Evolutionary conservation across 2,329 filamentous ascomycete species (phyloP).

Genomic region (Cordyceps cateniannulata): DNA sequence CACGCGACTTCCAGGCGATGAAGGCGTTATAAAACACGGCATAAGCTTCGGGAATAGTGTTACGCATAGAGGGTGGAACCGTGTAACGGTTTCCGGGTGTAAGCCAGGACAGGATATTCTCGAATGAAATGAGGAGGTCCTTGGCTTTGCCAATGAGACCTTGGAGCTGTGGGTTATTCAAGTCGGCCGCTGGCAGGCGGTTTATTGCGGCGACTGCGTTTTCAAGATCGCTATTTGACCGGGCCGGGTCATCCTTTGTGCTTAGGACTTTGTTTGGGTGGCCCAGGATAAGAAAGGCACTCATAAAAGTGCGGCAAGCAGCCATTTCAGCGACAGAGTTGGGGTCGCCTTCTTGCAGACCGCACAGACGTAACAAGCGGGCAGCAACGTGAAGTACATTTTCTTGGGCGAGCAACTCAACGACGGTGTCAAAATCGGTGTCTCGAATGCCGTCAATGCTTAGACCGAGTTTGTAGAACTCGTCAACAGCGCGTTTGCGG

Average conservation of each 20-base stretch:
- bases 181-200: slow-evolving; percentile 34
- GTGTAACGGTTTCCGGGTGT: slow-evolving; percentile 61
- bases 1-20: slow-evolving; percentile 76
- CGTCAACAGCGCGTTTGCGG: slow-evolving; percentile 54
- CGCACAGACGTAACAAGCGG: slow-evolving; percentile 62
- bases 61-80: slow-evolving; percentile 54
- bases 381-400: slow-evolving; percentile 60
- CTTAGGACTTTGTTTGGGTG: slow-evolving; percentile 73
- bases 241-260: slow-evolving; percentile 42
- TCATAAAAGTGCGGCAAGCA: slow-evolving; percentile 68
- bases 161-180: slow-evolving; percentile 57
- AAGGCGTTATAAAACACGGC: slow-evolving; percentile 72
- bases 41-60: slow-evolving; percentile 62
- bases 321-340: slow-evolving; percentile 63
- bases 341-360: slow-evolving; percentile 57
- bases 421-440: slow-evolving; percentile 68
- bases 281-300: slow-evolving; percentile 71
- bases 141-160: slow-evolving; percentile 72
- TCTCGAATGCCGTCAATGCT: slow-evolving; percentile 64
- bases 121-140: slow-evolving; percentile 71
- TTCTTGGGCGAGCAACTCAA: slow-evolving; percentile 59
- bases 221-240: slow-evolving; percentile 42
- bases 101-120: slow-evolving; percentile 62
- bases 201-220: slow-evolving; percentile 45
- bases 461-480: slow-evolving; percentile 60